Conservation (phyloP, 192 early-diverging fungal genomes). For the Coemansia sp. region DNA sequence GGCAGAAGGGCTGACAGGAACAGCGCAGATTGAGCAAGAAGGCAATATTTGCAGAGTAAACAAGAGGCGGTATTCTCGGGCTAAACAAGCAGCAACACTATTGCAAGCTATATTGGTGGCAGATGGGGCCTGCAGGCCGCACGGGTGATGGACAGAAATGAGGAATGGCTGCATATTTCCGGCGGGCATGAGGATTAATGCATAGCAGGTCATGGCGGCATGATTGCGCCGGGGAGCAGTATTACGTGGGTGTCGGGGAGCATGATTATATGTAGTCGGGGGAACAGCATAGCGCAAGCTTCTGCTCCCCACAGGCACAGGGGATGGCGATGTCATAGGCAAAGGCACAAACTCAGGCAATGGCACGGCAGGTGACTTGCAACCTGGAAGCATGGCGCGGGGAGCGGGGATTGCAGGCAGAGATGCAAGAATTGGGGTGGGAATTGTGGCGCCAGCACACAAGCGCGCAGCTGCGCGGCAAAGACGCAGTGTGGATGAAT, state of each 20-base stretch:
- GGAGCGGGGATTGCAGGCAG: conserved; percentile 10
- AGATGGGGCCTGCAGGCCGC: background rate
- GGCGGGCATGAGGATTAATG: conserved; percentile 1
- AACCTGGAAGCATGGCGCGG: conserved; percentile 10
- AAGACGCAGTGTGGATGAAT: conserved; percentile 4
- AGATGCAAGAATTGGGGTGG: conserved; percentile 11
- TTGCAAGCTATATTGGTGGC: background rate
- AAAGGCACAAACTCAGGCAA: conserved; percentile 3
- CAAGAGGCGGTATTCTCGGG: background rate
- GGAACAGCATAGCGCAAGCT: too few species aligned
- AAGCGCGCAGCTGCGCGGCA: conserved; percentile 25
- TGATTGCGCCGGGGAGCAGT: background rate
- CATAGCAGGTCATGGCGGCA: background rate
- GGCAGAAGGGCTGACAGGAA: background rate
- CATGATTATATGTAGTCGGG: background rate
- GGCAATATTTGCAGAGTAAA: background rate
- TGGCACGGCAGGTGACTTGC: conserved; percentile 9
- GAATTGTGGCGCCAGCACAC: conserved; percentile 14
- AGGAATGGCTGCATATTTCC: conserved; percentile 1
- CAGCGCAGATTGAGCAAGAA: background rate
- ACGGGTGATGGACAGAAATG: background rate
- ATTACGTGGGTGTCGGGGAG: background rate
- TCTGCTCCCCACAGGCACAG: conserved; percentile 1
- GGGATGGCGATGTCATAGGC: background rate
- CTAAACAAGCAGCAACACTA: background rate